A percentile compares a stretch with the other conserved stretches of the same genome.
phyloP scores from a whole-genome alignment of 2,329 filamentous ascomycete species.

The Fonsecaea pedrosoi region DNA sequence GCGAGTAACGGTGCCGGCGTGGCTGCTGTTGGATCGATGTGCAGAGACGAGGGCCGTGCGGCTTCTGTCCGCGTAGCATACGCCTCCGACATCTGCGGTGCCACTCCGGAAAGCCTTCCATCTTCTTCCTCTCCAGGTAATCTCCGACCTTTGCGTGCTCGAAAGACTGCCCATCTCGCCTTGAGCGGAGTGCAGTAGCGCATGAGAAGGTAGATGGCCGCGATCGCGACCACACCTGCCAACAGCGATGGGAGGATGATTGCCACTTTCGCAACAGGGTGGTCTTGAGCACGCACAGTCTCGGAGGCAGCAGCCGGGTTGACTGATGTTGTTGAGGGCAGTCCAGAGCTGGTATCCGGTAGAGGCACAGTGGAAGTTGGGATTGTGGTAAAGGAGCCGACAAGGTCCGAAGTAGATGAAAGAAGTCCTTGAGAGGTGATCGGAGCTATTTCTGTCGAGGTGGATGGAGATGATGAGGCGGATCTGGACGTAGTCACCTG shows the following conservation, averaged over 20 bases:
- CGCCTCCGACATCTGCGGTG: slow-evolving; percentile 9
- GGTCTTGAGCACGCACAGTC: background rate
- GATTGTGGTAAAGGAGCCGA: background rate
- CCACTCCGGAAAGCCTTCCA: background rate
- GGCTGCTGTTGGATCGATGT: background rate
- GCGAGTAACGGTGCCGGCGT: background rate
- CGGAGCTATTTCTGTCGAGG: background rate
- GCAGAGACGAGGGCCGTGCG: background rate
- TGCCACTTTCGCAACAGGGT: slow-evolving; percentile 8
- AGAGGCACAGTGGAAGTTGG: background rate
- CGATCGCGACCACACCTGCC: slow-evolving; percentile 18
- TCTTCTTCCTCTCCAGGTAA: slow-evolving; percentile 23
- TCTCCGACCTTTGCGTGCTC: slow-evolving; percentile 8
- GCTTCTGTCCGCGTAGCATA: slow-evolving; percentile 8
- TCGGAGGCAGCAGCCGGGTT: background rate
- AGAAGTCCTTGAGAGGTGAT: background rate
- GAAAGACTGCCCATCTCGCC: slow-evolving; percentile 3
- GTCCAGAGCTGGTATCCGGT: background rate
- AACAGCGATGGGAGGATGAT: slow-evolving; percentile 21
- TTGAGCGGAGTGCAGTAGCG: slow-evolving; percentile 23
- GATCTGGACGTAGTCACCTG: background rate
- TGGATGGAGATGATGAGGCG: background rate
- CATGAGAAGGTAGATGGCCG: slow-evolving; percentile 17
- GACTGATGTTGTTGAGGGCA: background rate
- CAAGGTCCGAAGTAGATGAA: background rate